phyloP scores from a whole-genome alignment of 129 eudicot species.

The Gnaphalium uliginosum region DNA sequence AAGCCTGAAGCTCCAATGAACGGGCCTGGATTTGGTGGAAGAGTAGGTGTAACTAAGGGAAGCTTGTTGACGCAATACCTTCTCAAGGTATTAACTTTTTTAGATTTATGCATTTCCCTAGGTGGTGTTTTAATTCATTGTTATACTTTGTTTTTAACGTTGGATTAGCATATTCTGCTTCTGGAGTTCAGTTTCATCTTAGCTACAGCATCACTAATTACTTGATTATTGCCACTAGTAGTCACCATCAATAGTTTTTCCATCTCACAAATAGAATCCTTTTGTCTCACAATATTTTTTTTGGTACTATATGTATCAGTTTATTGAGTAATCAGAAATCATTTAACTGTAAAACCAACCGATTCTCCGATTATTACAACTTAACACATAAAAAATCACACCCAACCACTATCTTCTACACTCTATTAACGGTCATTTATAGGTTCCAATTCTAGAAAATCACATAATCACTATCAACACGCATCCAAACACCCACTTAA shows the following conservation, averaged over 20 bases:
- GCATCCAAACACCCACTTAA: slow-evolving; percentile 23
- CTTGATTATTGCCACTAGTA: neutral
- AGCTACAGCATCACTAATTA: too few species aligned
- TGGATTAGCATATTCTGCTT: neutral
- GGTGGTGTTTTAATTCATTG: neutral
- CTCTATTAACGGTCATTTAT: neutral
- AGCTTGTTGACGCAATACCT: slow-evolving; percentile 94
- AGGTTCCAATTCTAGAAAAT: neutral
- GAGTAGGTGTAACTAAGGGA: slow-evolving; percentile 87
- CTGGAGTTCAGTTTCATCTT: neutral
- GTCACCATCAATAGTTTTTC: neutral
- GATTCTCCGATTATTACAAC: neutral
- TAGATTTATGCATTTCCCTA: neutral
- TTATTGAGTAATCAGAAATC: too few species aligned
- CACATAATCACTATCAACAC: neutral
- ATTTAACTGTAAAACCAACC: neutral
- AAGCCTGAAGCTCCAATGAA: slow-evolving; percentile 91
- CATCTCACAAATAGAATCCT: too few species aligned
- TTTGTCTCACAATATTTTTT: too few species aligned
- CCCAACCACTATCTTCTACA: neutral
- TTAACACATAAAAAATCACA: neutral
- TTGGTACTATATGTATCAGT: too few species aligned
- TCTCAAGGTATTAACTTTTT: slow-evolving; percentile 64
- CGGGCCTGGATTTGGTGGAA: slow-evolving; percentile 98
- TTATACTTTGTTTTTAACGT: neutral